Conservation (phyloP, 257 asterid species). For the Nicotiana obtusifolia region DNA sequence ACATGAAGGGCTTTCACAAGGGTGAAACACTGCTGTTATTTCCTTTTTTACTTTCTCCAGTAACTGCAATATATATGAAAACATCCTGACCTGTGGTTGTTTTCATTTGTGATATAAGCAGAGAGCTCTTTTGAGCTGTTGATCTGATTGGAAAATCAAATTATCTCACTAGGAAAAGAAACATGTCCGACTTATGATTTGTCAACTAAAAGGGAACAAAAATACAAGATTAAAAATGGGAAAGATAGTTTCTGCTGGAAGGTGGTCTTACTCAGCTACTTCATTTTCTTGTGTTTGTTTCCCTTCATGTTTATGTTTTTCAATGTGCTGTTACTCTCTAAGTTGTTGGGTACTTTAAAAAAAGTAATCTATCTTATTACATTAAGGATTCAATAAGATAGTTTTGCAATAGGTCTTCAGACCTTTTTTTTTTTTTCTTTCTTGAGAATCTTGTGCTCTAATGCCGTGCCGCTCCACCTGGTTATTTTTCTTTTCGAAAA, state of each 20-base stretch:
- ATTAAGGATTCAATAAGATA: background rate
- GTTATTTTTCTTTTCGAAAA: too few relatives aligned
- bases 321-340: background rate
- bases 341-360: background rate
- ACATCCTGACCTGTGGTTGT: background rate
- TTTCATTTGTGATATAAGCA: background rate
- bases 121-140: background rate
- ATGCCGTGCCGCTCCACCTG: too few relatives aligned
- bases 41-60: background rate
- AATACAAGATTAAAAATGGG: background rate
- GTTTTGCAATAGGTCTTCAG: background rate
- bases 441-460: background rate
- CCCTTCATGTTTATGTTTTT: background rate
- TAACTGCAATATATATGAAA: background rate
- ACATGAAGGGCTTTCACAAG: background rate
- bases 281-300: background rate
- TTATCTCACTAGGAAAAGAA: background rate
- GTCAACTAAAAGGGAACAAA: background rate
- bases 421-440: background rate
- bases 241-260: background rate
- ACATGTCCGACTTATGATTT: background rate
- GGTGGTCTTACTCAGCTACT: background rate
- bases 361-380: background rate
- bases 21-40: background rate
- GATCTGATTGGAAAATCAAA: background rate